Evolutionary conservation across 768 basidiomycete genomes (phyloP), one percentile per base, ranked within the genome.

Genomic region (Mycena capillaripes): DNA sequence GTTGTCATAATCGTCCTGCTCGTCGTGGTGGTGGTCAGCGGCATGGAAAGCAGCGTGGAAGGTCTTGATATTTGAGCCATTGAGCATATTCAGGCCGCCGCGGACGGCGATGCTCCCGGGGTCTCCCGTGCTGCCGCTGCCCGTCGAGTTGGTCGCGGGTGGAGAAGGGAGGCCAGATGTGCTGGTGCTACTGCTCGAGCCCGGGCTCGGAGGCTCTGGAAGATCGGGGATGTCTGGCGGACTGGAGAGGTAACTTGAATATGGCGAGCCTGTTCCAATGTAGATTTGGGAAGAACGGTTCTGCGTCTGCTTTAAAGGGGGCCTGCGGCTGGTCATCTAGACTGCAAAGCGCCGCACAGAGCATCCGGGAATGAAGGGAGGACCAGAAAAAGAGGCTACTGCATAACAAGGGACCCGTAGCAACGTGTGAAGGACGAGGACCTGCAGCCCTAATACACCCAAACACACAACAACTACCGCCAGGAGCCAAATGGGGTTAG

Each of bases 71-170:
- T 85, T 79, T 55, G 74, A 74, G 68, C 83, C 84, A 81, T 84
- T 83, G 72, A 82, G 78, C 82, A 86, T 88, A 71, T 81, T 83
- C 75, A 58, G 60, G 23, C 66, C 66, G 67, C 69, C 70, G 29
- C 85, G 82, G 9, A 83, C 46, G 32, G 82, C 82, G 63, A 84
- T 82, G 70, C 85, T 87, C 61, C 81, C 84, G 55, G 87, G 87
- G 81, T 91, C 91, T 50, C 91, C 91, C 5, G 89, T 91, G 76
- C 93, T 93, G 42, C 93, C 92, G 79, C 93, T 94, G 38, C 92
- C 93, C 2, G 93, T 95, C 14, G 94, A 95, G 78, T 95, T 95
- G 23, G 95, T 94, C 30, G 93, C 94, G 50, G 95, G 95, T 0
- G 95, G 95, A 27, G 93, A 95, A 1, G 95, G 94, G 7, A 95